Evolutionary conservation across 495 filamentous ascomycete genomes (phyloP).

Genomic region (Annulohypoxylon stygium): DNA sequence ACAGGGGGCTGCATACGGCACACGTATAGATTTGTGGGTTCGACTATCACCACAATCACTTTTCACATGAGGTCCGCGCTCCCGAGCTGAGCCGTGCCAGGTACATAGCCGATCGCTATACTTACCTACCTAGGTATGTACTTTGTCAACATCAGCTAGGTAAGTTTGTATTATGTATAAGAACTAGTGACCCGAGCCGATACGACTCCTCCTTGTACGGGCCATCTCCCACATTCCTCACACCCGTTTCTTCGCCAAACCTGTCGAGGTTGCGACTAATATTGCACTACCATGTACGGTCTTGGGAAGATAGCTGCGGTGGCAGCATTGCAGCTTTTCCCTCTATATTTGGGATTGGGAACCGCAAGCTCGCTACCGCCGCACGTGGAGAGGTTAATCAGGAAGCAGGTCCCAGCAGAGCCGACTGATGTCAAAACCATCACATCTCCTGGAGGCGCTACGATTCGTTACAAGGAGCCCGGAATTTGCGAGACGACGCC

Average conservation of each 20-base stretch:
- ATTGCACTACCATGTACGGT: constrained; percentile 26
- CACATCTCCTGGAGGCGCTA: constrained; percentile 67
- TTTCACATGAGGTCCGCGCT: not conserved
- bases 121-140: not conserved
- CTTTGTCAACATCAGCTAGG: not conserved
- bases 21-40: constrained; percentile 18
- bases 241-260: constrained; percentile 1
- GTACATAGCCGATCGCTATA: constrained; percentile 23
- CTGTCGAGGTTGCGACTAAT: not conserved
- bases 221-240: constrained; percentile 1
- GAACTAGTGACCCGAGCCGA: not conserved
- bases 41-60: constrained; percentile 7
- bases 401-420: constrained; percentile 54
- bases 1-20: constrained; percentile 7
- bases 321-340: constrained; percentile 41
- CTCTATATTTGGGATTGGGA: constrained; percentile 54
- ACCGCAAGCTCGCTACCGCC: constrained; percentile 35
- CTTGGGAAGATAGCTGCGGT: constrained; percentile 24
- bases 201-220: not conserved
- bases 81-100: constrained; percentile 22
- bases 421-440: constrained; percentile 69
- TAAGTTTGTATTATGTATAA: constrained; percentile 5
- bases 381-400: constrained; percentile 58
- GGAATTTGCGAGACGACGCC: constrained; percentile 55
- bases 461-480: constrained; percentile 67